Evolutionary conservation across 1,284 basidiomycete genomes (phyloP), one percentile per base, ranked within the genome.

Genomic region (Leccinum solheimii): DNA sequence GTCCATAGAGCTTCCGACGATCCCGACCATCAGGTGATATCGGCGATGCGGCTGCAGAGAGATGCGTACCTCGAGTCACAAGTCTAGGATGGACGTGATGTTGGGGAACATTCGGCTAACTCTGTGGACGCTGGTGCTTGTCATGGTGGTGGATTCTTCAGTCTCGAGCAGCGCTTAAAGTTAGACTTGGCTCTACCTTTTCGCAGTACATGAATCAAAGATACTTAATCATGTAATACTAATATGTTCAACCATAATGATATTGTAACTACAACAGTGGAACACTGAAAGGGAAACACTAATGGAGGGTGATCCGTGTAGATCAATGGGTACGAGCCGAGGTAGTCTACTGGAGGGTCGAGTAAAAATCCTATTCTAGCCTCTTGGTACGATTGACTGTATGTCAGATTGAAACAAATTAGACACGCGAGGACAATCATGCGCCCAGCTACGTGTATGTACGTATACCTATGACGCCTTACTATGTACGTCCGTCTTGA

Each of bases 401-500:
- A 38, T 38, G 36, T 38, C 14, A 40, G 38, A 40, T 40, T 10
- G 16, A 40, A 40, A 40, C 38, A n/a, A 40, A 40, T 10, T 0
- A 10, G 16, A 40, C 16, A 40, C n/a, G 8, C 38, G 14, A 38
- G 38, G 38, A n/a, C 16, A 40, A n/a, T n/a, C 1, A 40, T n/a
- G 38, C 9, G 16, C 38, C 38, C 16, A n/a, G 38, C 38, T 40
- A 40, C 13, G 38, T 14, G 13, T 14, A 36, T 36, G 34, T 14
- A 36, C 34, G 5, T 36, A 36, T 36, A 14, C 13, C 34, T 36
- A 14, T 34, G 34, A 34, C 34, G 11, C 11, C 5, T 34, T 13
- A 7, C 14, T 38, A n/a, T n/a, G 38, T 40, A 40, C 8, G 38
- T 40, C 38, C 7, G 16, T 40, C 16, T 40, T 86, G 53, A 81